Evolutionary conservation across 345 rosid genomes (phyloP), one percentile per base, ranked within the genome.

Genomic region (Syzygium aromaticum): DNA sequence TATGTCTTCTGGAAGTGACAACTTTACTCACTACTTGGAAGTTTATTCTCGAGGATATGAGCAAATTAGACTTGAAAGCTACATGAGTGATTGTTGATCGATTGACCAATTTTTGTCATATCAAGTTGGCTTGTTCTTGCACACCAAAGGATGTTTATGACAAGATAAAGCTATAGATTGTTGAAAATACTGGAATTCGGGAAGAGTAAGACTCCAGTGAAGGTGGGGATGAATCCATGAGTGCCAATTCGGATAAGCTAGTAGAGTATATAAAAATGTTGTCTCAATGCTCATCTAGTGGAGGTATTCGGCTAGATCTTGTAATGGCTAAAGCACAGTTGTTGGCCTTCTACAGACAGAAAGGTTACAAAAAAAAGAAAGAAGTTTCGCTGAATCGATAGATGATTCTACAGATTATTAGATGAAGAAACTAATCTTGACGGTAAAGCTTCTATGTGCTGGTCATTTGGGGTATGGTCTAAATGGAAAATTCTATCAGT

Each of bases 41-140:
- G n/a, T n/a, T n/a, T n/a, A n/a, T n/a, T n/a, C n/a, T n/a, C n/a
- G n/a, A n/a, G n/a, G n/a, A n/a, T n/a, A n/a, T n/a, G n/a, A n/a
- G n/a, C n/a, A n/a, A n/a, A n/a, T n/a, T n/a, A n/a, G n/a, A n/a
- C n/a, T n/a, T n/a, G n/a, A n/a, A n/a, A n/a, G n/a, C n/a, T n/a
- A n/a, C n/a, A n/a, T n/a, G n/a, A n/a, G n/a, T n/a, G n/a, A n/a
- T n/a, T n/a, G n/a, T n/a, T n/a, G n/a, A n/a, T n/a, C n/a, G n/a
- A n/a, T n/a, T n/a, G n/a, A n/a, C n/a, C n/a, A n/a, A n/a, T n/a
- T n/a, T n/a, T n/a, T n/a, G n/a, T n/a, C n/a, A n/a, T n/a, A n/a
- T n/a, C n/a, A n/a, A n/a, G 12, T 86, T 95, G 86, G 92, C 94
- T 78, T 95, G 96, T 90, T 87, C 93, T 28, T 95, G 96, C 88